Conservation (phyloP, 2,329 filamentous ascomycete genomes). For the Penicillium capsulatum region DNA sequence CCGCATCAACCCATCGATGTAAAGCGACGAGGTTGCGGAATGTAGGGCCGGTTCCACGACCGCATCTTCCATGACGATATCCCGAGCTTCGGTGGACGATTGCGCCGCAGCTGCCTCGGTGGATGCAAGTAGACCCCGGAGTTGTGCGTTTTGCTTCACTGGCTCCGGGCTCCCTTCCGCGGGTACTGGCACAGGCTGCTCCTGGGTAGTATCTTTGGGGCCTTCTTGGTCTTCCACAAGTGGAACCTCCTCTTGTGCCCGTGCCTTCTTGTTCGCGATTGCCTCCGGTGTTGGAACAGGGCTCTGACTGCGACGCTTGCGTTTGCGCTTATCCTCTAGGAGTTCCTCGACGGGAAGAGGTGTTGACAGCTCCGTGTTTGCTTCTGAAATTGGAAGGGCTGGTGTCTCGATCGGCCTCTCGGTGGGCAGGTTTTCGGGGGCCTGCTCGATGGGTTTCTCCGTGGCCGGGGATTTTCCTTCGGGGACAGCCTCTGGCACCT, state of each 20-base stretch:
- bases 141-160: conserved; percentile 44
- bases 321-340: conserved; percentile 57
- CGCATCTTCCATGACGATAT: conserved; percentile 32
- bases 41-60: conserved; percentile 59
- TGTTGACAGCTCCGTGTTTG: conserved; percentile 26
- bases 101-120: conserved; percentile 24
- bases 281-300: conserved; percentile 55
- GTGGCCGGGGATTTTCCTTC: neutral
- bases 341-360: conserved; percentile 34
- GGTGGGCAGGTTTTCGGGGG: conserved; percentile 15
- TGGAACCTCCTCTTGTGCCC: conserved; percentile 43
- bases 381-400: conserved; percentile 23
- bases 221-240: conserved; percentile 16
- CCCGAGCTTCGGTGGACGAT: conserved; percentile 25
- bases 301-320: conserved; percentile 63
- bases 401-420: conserved; percentile 20
- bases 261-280: conserved; percentile 54
- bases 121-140: conserved; percentile 46
- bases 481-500: neutral
- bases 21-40: conserved; percentile 70
- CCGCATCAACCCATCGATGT: conserved; percentile 86
- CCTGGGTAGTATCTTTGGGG: conserved; percentile 18
- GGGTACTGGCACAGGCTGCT: conserved; percentile 12
- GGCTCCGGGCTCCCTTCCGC: conserved; percentile 16
- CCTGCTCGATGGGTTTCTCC: conserved; percentile 24